Conservation (phyloP, 805 yeast genomes). For the Scheffersomyces ergatensis region DNA sequence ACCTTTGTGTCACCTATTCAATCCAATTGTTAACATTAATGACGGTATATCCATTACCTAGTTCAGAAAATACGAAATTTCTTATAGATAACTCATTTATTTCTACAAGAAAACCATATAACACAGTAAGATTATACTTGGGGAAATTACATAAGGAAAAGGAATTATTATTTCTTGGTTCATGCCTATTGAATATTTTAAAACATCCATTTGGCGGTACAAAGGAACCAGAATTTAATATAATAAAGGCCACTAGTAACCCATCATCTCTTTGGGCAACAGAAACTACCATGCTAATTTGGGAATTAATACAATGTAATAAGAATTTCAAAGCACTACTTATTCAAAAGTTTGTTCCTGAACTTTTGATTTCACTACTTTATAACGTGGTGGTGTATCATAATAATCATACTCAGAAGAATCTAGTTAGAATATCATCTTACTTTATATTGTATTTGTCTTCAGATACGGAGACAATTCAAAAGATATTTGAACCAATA, state of each 20-base stretch:
- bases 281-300: constrained; percentile 61
- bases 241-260: constrained; percentile 4
- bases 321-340: constrained; percentile 43
- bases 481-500: constrained; percentile 45
- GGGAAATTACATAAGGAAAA: constrained; percentile 52
- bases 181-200: constrained; percentile 47
- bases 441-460: constrained; percentile 52
- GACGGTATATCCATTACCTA: constrained; percentile 63
- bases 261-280: constrained; percentile 45
- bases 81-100: constrained; percentile 27
- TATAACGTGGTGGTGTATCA: constrained; percentile 56
- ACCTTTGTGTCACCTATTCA: constrained; percentile 49
- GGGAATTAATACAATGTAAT: constrained; percentile 81
- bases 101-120: constrained; percentile 33
- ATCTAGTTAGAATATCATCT: constrained; percentile 48
- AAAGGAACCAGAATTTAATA: constrained; percentile 9
- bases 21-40: constrained; percentile 61
- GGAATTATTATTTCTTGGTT: constrained; percentile 51
- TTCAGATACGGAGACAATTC: constrained; percentile 34
- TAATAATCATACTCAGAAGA: constrained; percentile 32
- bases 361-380: constrained; percentile 51
- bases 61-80: constrained; percentile 32
- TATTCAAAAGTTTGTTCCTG: constrained; percentile 45
- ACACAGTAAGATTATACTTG: constrained; percentile 49
- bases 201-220: constrained; percentile 39